phyloP scores from a whole-genome alignment of 176 grass and related monocot genomes.

The Coix lacrymajobi region DNA sequence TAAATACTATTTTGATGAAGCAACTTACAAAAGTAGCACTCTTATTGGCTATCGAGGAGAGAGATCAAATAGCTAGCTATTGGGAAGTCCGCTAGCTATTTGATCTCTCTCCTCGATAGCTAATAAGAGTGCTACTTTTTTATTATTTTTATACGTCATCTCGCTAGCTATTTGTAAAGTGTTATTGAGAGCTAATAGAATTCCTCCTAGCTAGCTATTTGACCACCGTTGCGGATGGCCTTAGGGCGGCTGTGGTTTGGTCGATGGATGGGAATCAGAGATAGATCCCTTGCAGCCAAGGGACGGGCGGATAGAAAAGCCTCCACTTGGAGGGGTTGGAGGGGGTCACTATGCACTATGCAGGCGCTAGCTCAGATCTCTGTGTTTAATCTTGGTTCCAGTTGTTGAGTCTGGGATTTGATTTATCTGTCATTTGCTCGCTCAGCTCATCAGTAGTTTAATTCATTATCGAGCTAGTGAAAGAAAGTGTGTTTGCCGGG shows the following conservation, averaged over 20 bases:
- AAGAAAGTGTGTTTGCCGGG: not conserved
- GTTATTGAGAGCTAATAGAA: too few relatives aligned
- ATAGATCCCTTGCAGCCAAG: constrained; percentile 21
- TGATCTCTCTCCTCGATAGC: too few relatives aligned
- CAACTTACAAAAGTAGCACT: too few relatives aligned
- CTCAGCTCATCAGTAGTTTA: not conserved
- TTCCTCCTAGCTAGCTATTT: too few relatives aligned
- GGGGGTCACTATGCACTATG: not conserved
- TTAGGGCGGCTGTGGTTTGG: not conserved
- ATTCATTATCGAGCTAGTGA: not conserved
- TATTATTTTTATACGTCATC: too few relatives aligned
- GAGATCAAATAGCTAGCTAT: too few relatives aligned
- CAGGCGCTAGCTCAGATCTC: constrained; percentile 36
- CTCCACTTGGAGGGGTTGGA: constrained; percentile 22
- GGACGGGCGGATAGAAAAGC: constrained; percentile 12
- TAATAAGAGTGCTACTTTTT: too few relatives aligned
- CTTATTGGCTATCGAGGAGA: too few relatives aligned
- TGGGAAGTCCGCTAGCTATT: too few relatives aligned
- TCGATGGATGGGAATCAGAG: constrained; percentile 38
- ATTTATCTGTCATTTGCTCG: constrained; percentile 3
- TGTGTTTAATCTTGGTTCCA: constrained; percentile 29
- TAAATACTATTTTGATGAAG: too few relatives aligned
- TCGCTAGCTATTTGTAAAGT: too few relatives aligned
- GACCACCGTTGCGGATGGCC: too few relatives aligned
- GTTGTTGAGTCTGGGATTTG: constrained; percentile 14